phyloP scores from a whole-genome alignment of 1,284 basidiomycete species.

The Ustilago crameri region DNA sequence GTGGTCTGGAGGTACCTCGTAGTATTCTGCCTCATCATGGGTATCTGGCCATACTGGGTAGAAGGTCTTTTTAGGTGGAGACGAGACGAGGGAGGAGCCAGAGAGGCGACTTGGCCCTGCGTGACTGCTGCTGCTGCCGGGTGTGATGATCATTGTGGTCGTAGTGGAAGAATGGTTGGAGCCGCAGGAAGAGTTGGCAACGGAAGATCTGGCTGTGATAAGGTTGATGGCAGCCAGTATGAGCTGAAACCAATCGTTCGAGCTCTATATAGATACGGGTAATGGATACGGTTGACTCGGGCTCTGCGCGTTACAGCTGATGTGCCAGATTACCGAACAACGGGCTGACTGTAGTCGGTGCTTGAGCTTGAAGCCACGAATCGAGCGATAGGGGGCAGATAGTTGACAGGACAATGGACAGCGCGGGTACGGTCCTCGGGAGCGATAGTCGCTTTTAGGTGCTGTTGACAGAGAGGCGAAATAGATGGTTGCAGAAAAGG shows the following conservation, averaged over 20 bases:
- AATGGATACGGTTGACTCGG: too few relatives aligned
- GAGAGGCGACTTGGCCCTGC: constrained; percentile 36
- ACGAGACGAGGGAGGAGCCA: constrained; percentile 5
- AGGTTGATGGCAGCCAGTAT: not conserved
- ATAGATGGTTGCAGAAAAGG: not conserved
- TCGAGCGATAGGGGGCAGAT: not conserved
- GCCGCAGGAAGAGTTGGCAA: not conserved
- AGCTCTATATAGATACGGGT: not conserved
- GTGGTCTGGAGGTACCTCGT: constrained; percentile 56
- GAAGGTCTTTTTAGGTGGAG: constrained; percentile 30
- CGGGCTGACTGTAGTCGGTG: not conserved
- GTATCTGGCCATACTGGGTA: constrained; percentile 47
- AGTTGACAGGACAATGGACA: not conserved
- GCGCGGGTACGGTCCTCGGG: constrained; percentile 14
- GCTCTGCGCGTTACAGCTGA: not conserved
- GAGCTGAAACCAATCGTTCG: not conserved
- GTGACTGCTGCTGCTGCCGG: constrained; percentile 3
- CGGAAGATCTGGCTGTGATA: not conserved
- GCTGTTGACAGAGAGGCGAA: not conserved
- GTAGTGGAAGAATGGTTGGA: not conserved
- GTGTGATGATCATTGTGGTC: constrained; percentile 12
- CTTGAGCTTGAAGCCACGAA: not conserved
- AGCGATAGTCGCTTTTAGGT: not conserved
- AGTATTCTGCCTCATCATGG: constrained; percentile 52
- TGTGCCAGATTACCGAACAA: not conserved